Evolutionary conservation across 1,284 basidiomycete species (phyloP).

Genomic region (Inonotus obliquus): DNA sequence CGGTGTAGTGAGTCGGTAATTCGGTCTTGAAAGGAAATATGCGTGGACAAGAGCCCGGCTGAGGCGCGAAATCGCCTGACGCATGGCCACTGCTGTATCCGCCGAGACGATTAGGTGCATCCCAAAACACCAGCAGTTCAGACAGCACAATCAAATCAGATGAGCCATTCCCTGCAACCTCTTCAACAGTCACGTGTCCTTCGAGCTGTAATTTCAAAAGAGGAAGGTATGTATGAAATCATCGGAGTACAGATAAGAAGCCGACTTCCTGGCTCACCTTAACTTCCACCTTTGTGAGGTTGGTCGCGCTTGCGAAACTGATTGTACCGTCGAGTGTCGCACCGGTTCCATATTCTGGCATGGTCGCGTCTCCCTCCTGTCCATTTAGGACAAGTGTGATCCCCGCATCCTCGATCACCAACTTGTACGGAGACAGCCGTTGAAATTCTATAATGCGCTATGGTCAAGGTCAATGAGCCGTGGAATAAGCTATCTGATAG

Average conservation of each 20-base stretch:
- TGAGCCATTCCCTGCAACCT: constrained; percentile 10
- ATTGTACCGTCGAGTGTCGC: constrained; percentile 15
- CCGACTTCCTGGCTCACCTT: constrained; percentile 1
- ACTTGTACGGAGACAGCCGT: background rate
- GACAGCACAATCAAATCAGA: constrained; percentile 8
- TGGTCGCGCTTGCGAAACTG: constrained; percentile 4
- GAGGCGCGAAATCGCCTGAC: background rate
- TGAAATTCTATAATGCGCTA: background rate
- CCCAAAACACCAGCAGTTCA: constrained; percentile 15
- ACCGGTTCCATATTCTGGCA: constrained; percentile 11
- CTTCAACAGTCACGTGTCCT: constrained; percentile 10
- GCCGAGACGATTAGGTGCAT: constrained; percentile 7
- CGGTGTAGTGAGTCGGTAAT: constrained; percentile 12
- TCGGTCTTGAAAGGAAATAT: constrained; percentile 9
- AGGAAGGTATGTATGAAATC: background rate
- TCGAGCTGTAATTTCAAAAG: constrained; percentile 10
- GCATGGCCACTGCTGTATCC: background rate
- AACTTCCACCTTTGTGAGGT: constrained; percentile 14
- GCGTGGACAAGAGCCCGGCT: constrained; percentile 8
- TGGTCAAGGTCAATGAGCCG: background rate
- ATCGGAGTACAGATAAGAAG: background rate
- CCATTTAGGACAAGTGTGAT: constrained; percentile 14
- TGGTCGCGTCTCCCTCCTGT: constrained; percentile 2
- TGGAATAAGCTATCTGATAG: background rate
- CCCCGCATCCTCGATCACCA: constrained; percentile 3